These are phyloP conservation scores for Monosporascus sp. DNA, from an alignment of 2,329 filamentous ascomycete species.

Conservation along the genomic window DNA sequence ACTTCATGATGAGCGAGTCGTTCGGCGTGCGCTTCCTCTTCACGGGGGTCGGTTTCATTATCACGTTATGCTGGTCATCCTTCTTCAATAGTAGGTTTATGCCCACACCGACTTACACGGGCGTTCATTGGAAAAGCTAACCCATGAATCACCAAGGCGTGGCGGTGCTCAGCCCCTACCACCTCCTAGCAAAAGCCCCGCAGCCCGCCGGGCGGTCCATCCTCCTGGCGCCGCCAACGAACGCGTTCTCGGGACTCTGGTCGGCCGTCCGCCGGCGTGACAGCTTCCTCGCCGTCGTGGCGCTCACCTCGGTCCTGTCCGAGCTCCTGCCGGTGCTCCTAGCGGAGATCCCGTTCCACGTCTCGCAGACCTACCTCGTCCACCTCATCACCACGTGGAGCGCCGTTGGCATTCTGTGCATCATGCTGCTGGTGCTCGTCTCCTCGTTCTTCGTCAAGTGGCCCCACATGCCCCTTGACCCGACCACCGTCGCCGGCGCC, in stretches of 20 bases:
- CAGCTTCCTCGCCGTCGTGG: slow-evolving; percentile 26
- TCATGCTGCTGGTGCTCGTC: slow-evolving; percentile 31
- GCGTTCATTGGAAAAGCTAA: not conserved
- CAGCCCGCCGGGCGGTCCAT: slow-evolving; percentile 26
- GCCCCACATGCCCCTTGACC: slow-evolving; percentile 32
- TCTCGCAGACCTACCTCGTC: slow-evolving; percentile 28
- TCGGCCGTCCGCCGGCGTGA: slow-evolving; percentile 28
- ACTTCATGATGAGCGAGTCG: slow-evolving; percentile 33
- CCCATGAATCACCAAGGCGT: slow-evolving; percentile 21
- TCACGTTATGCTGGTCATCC: slow-evolving; percentile 32
- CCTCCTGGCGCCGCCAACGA: slow-evolving; percentile 26
- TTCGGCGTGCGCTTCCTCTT: slow-evolving; percentile 36
- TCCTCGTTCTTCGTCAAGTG: slow-evolving; percentile 27
- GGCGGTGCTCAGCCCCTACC: slow-evolving; percentile 31
- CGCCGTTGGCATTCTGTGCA: slow-evolving; percentile 25
- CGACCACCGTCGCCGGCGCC: slow-evolving; percentile 29
- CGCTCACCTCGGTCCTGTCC: slow-evolving; percentile 27
- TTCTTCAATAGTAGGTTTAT: slow-evolving; percentile 29
- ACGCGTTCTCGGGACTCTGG: slow-evolving; percentile 27
- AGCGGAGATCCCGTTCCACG: slow-evolving; percentile 31
- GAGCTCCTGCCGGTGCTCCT: slow-evolving; percentile 34
- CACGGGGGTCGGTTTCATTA: slow-evolving; percentile 30
- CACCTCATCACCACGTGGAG: slow-evolving; percentile 27
- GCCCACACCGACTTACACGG: no score
- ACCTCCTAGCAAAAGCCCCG: slow-evolving; percentile 23